phyloP scores from a whole-genome alignment of 176 grass and related monocot genomes.

The Triticum timopheevii region DNA sequence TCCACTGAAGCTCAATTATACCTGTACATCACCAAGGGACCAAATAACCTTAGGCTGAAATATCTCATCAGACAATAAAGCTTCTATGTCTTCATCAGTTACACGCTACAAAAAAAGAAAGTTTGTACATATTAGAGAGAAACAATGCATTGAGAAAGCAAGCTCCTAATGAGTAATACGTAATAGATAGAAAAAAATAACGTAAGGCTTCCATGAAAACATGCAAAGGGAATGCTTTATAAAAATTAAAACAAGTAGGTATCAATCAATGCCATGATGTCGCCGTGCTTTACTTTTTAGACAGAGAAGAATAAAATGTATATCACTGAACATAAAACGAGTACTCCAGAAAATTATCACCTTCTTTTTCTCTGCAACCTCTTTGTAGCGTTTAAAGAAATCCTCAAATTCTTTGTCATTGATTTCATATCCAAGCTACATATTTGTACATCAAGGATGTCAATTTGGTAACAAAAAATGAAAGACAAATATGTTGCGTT shows the following conservation, averaged over 20 bases:
- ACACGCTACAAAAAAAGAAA: constrained; percentile 48
- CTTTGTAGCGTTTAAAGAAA: constrained; percentile 98
- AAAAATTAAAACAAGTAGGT: background rate
- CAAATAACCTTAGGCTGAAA: constrained; percentile 93
- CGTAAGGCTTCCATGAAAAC: background rate
- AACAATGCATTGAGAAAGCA: background rate
- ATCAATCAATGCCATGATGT: background rate
- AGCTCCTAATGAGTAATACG: background rate
- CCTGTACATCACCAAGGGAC: constrained; percentile 91
- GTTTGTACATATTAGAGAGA: background rate
- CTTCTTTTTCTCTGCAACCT: constrained; percentile 99
- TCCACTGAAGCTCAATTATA: constrained; percentile 24
- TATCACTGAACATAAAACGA: background rate
- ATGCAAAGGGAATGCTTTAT: background rate
- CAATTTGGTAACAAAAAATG: constrained; percentile 14
- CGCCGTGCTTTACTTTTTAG: background rate
- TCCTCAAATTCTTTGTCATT: constrained; percentile 87
- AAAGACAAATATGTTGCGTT: background rate
- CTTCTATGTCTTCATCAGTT: constrained; percentile 94
- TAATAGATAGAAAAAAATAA: background rate
- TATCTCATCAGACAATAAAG: constrained; percentile 89
- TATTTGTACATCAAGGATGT: constrained; percentile 2
- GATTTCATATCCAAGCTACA: constrained; percentile 91
- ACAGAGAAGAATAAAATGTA: constrained; percentile 7
- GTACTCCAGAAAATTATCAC: constrained; percentile 24